phyloP scores from a whole-genome alignment of 2,329 filamentous ascomycete genomes.

The Penicillium sp. region DNA sequence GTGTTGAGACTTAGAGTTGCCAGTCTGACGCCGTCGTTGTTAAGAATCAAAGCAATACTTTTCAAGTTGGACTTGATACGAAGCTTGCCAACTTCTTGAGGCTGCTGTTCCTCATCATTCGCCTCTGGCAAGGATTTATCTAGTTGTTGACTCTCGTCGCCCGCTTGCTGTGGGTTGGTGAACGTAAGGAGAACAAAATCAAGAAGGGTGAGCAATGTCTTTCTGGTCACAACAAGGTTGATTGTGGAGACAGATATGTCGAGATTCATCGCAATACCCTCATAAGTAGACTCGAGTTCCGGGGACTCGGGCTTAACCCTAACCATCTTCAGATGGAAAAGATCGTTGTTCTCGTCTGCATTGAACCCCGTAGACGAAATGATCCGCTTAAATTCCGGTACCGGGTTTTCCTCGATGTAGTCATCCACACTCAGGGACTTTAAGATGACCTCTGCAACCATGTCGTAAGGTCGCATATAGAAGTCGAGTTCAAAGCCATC shows the following conservation, averaged over 20 bases:
- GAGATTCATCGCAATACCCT: slow-evolving; percentile 91
- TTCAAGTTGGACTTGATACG: slow-evolving; percentile 92
- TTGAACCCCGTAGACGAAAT: slow-evolving; percentile 83
- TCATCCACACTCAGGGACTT: slow-evolving; percentile 89
- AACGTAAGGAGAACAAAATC: slow-evolving; percentile 96
- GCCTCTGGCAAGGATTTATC: slow-evolving; percentile 37
- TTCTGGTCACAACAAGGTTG: slow-evolving; percentile 90
- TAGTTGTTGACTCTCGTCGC: slow-evolving; percentile 36
- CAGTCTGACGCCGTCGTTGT: slow-evolving; percentile 94
- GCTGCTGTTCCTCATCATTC: slow-evolving; percentile 30
- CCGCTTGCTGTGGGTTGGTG: slow-evolving; percentile 63
- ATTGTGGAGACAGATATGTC: slow-evolving; percentile 92
- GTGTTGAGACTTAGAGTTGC: slow-evolving; percentile 92
- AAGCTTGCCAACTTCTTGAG: slow-evolving; percentile 69
- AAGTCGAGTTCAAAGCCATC: slow-evolving; percentile 87
- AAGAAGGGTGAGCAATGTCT: slow-evolving; percentile 85
- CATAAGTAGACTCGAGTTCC: slow-evolving; percentile 88
- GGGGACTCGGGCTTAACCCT: slow-evolving; percentile 89
- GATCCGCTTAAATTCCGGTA: slow-evolving; percentile 93
- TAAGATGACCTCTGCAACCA: slow-evolving; percentile 88
- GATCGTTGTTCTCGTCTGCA: slow-evolving; percentile 72
- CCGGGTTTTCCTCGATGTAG: slow-evolving; percentile 83
- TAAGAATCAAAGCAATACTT: slow-evolving; percentile 90
- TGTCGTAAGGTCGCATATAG: slow-evolving; percentile 85
- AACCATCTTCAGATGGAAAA: slow-evolving; percentile 86